A percentile compares a stretch with the other conserved stretches of the same genome.
Evolutionary conservation across 371 early-diverging fungal genomes (phyloP).

Genomic region (Mucor plumbeus): DNA sequence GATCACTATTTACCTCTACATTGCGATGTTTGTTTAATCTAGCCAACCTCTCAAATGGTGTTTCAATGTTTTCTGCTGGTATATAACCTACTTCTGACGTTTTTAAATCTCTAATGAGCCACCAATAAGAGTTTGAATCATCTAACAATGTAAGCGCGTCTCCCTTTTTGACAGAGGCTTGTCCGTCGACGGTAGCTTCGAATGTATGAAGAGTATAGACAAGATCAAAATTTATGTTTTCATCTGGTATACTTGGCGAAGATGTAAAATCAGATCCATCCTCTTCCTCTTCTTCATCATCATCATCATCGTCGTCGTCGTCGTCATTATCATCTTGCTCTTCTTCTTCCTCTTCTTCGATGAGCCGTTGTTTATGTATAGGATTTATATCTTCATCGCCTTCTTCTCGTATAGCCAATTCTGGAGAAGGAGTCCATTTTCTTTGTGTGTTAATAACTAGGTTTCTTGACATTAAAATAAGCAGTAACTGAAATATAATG

Average conservation of each 20-base stretch:
- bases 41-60: conserved; percentile 87
- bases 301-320: conserved; percentile 22
- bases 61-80: conserved; percentile 93
- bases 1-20: conserved; percentile 41
- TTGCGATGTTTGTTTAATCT: conserved; percentile 88
- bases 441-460: conserved; percentile 14
- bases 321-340: conserved; percentile 3
- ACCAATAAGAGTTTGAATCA: conserved; percentile 94
- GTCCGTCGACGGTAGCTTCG: conserved; percentile 91
- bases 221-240: conserved; percentile 42
- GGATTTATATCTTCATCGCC: conserved; percentile 9
- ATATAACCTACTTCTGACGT: conserved; percentile 90
- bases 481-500: neutral
- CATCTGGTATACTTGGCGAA: conserved; percentile 39
- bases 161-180: conserved; percentile 85
- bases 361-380: conserved; percentile 1
- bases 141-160: conserved; percentile 86
- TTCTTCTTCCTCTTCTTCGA: conserved; percentile 18
- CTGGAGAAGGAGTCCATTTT: conserved; percentile 32
- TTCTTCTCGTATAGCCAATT: conserved; percentile 26
- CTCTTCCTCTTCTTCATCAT: conserved; percentile 25
- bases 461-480: conserved; percentile 19
- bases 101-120: conserved; percentile 86
- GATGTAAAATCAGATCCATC: conserved; percentile 35
- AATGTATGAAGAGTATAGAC: conserved; percentile 93